These are phyloP conservation scores for Jacaranda mimosifolia DNA, from an alignment of 257 asterid genomes.

Conservation along the genomic window DNA sequence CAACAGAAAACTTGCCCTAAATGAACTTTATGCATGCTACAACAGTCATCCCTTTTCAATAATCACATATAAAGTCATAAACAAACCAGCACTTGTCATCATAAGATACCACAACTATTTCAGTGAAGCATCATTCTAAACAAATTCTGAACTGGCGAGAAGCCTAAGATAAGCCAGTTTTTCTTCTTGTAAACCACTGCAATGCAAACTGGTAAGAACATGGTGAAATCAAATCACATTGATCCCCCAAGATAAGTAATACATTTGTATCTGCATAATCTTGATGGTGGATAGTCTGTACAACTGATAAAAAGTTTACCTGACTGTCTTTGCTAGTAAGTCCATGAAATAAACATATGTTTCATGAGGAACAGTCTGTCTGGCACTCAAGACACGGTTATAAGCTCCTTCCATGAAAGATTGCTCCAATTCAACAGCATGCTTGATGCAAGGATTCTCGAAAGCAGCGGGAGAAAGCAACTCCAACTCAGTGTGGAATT, in stretches of 20 bases:
- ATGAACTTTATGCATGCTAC: neutral
- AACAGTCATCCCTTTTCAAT: neutral
- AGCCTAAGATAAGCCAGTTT: neutral
- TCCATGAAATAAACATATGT: constrained; percentile 96
- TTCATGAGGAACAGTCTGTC: constrained; percentile 92
- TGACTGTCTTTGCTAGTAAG: constrained; percentile 91
- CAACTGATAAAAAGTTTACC: constrained; percentile 49
- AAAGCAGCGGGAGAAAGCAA: constrained; percentile 78
- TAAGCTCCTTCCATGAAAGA: constrained; percentile 99
- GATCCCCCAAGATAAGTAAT: neutral
- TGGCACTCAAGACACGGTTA: constrained; percentile 88
- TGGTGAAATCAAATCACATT: neutral
- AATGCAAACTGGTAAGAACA: neutral
- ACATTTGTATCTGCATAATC: neutral
- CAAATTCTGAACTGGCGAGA: neutral
- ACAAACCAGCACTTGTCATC: neutral
- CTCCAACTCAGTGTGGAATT: constrained; percentile 96
- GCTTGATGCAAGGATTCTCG: constrained; percentile 92
- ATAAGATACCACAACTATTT: neutral
- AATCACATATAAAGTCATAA: neutral
- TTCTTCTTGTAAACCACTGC: no score
- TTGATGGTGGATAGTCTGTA: neutral
- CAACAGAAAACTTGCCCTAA: neutral
- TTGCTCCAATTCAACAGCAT: constrained; percentile 96
- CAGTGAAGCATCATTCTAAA: neutral